Percentiles rank a stretch among this genome's conserved stretches.
phyloP scores from a whole-genome alignment of 371 early-diverging fungal species.

The Enteropsectra breve region DNA sequence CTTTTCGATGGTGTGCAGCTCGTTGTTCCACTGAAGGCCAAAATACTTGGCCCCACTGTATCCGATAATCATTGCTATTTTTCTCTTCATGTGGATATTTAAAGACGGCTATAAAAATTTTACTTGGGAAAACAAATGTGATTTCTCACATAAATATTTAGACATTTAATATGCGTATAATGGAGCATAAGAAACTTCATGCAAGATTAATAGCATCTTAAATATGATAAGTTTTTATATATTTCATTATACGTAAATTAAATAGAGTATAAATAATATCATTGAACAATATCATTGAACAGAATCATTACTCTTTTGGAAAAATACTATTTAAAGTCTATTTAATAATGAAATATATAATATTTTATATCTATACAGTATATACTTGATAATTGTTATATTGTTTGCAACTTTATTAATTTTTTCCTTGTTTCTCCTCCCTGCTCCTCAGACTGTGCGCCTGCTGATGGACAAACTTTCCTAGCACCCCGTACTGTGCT shows the following conservation, averaged over 20 bases:
- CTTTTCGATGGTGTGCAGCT: constrained; percentile 54
- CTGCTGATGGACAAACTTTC: constrained; percentile 14
- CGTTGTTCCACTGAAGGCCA: constrained; percentile 56
- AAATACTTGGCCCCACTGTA: constrained; percentile 55
- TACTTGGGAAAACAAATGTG: background rate
- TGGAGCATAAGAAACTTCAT: background rate
- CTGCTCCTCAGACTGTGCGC: constrained; percentile 16
- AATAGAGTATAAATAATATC: too few relatives aligned
- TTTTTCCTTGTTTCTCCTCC: too few relatives aligned
- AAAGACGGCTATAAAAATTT: background rate
- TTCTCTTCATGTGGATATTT: constrained; percentile 48
- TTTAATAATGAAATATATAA: background rate
- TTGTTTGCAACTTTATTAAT: too few relatives aligned
- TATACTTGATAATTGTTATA: too few relatives aligned
- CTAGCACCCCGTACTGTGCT: constrained; percentile 30
- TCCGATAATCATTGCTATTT: constrained; percentile 53
- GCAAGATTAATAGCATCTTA: too few relatives aligned
- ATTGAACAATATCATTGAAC: too few relatives aligned
- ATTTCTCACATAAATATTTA: background rate
- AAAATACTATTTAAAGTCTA: background rate
- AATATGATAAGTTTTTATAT: too few relatives aligned
- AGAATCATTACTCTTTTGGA: too few relatives aligned
- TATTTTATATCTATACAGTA: too few relatives aligned
- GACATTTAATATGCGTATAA: background rate
- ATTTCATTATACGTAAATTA: too few relatives aligned